phyloP scores from a whole-genome alignment of 2,329 filamentous ascomycete genomes.

The Aspergillus alliaceus region DNA sequence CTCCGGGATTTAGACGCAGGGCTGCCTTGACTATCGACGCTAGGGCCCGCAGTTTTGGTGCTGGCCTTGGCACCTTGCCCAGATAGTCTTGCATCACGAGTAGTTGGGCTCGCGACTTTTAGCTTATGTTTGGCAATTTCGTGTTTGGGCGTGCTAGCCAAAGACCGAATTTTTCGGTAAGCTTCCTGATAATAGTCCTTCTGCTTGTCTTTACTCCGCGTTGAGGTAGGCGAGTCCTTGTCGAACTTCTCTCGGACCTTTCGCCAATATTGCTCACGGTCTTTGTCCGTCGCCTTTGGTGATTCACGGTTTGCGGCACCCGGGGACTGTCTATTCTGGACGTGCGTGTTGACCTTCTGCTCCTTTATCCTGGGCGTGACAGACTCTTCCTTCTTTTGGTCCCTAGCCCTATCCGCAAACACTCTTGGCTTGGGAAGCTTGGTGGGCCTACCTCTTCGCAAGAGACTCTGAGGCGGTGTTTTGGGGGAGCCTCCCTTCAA shows the following conservation, averaged over 20 bases:
- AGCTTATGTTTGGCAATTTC: constrained; percentile 19
- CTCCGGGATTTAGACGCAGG: constrained; percentile 19
- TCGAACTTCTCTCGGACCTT: constrained; percentile 29
- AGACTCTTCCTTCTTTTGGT: constrained; percentile 15
- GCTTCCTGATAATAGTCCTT: constrained; percentile 18
- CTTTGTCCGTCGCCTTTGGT: constrained; percentile 16
- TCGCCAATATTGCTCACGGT: constrained; percentile 30
- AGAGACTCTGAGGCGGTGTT: constrained; percentile 10
- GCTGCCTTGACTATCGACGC: constrained; percentile 21
- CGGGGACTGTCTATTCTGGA: constrained; percentile 9
- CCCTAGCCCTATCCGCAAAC: constrained; percentile 17
- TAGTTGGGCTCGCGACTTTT: constrained; percentile 11
- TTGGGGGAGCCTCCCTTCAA: constrained; percentile 10
- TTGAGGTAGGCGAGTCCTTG: constrained; percentile 21
- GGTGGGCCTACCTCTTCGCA: constrained; percentile 22
- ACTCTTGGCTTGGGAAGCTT: constrained; percentile 30
- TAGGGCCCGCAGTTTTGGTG: constrained; percentile 40
- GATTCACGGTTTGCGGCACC: constrained; percentile 6
- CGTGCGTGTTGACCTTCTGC: neutral
- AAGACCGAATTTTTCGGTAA: constrained; percentile 22
- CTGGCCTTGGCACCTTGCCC: constrained; percentile 34
- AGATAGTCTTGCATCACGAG: constrained; percentile 4
- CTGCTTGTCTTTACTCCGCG: constrained; percentile 22
- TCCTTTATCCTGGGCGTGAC: constrained; percentile 11
- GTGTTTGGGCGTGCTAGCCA: constrained; percentile 23